Conservation (phyloP, 176 grass and related monocot genomes). For the Cenchrus purpureus region DNA sequence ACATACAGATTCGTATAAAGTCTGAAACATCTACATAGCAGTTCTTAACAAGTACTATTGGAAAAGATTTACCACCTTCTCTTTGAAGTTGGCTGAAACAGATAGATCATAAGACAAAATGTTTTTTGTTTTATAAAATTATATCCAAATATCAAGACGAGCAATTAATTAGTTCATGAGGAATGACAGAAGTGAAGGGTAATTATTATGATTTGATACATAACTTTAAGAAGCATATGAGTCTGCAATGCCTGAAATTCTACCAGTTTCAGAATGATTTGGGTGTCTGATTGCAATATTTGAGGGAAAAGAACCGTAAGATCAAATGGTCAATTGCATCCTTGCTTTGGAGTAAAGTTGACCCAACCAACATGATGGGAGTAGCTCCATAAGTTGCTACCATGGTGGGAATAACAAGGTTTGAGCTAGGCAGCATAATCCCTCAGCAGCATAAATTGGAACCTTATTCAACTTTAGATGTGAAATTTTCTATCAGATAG, state of each 20-base stretch:
- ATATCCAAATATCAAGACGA: conserved; percentile 12
- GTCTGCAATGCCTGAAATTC: not conserved
- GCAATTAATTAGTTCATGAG: not conserved
- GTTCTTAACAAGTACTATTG: not conserved
- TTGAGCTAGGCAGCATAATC: not conserved
- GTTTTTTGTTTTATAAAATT: conserved; percentile 11
- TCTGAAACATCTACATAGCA: not conserved
- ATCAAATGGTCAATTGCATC: not conserved
- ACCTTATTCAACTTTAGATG: not conserved
- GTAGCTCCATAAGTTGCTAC: not conserved
- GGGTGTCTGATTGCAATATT: not conserved
- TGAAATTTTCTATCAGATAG: not conserved
- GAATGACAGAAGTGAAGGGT: not conserved
- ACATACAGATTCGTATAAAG: not conserved
- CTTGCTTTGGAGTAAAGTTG: conserved; percentile 4
- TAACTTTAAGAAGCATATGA: not conserved
- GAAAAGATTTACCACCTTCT: not conserved
- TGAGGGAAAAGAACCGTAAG: not conserved
- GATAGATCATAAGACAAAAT: not conserved
- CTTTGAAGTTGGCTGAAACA: not conserved
- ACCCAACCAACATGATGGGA: not conserved
- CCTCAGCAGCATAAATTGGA: not conserved
- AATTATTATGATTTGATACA: not conserved
- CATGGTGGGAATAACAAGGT: not conserved
- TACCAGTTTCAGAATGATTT: not conserved